Evolutionary conservation across 2,329 filamentous ascomycete genomes (phyloP), one percentile per base, ranked within the genome.

Genomic region (Fusarium annulatum): DNA sequence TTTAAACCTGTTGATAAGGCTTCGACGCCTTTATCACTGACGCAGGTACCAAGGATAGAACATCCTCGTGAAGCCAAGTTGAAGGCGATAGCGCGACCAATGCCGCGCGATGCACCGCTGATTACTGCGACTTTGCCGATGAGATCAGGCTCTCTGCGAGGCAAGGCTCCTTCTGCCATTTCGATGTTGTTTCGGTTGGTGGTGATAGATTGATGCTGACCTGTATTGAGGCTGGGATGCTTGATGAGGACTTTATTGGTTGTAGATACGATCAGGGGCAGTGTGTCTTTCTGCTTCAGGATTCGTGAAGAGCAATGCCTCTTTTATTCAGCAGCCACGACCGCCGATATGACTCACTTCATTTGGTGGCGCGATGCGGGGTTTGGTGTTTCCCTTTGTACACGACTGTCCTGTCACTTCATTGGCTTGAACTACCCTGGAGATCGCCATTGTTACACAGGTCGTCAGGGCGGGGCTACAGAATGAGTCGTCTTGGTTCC

Each of bases 21-120:
- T 4, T 53, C 15, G 8, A 80, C 33, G 11, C 76, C 77, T 1
- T 64, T 30, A 0, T 72, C 51, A 18, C 70, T 73, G 7, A 74
- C 75, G 52, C 80, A 82, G 4, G 80, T 83, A 7, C 79, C 81
- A 2, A 83, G 78, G 21, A 81, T 72, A 5, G 72, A 77, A 41
- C 78, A 80, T 10, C 80, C 80, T 23, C 80, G 72, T 1, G 74
- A 74, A 1, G 79, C 78, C 7, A 81, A 67, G 30, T 80, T 75
- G 42, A 76, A 71, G 7, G 75, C 77, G 21, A 79, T 77, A 5
- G 77, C 79, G 5, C 76, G 75, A 1, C 79, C 78, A 16, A 81
- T 80, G 2, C 79, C 78, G 3, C 75, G 61, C 0, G 75, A 77
- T 19, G 69, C 67, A 6, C 75, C 75, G 12, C 64, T 77, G 14